Evolutionary conservation across 2,329 filamentous ascomycete species (phyloP).

Genomic region (Botrytis elliptica): DNA sequence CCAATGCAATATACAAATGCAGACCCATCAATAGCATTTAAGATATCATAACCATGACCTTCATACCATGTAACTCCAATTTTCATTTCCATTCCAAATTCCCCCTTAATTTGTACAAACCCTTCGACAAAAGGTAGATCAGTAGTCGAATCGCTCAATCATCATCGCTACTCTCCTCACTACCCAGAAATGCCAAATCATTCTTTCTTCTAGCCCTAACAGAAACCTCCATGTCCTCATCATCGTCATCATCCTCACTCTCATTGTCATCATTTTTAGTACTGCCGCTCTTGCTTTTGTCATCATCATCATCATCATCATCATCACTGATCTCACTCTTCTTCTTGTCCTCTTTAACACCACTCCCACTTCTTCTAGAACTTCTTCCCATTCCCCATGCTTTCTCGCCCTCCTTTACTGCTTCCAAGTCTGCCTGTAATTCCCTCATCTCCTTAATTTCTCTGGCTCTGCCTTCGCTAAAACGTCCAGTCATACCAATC

Average conservation of each 20-base stretch:
- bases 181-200: conserved; percentile 65
- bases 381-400: conserved; percentile 63
- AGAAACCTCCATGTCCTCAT: conserved; percentile 5
- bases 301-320: conserved; percentile 32
- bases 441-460: conserved; percentile 88
- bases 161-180: conserved; percentile 57
- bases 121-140: background rate
- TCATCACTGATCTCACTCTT: conserved; percentile 37
- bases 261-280: conserved; percentile 24
- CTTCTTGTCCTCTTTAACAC: conserved; percentile 29
- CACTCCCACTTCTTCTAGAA: conserved; percentile 39
- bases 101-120: background rate
- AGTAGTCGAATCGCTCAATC: background rate
- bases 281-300: conserved; percentile 18
- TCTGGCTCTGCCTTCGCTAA: conserved; percentile 77
- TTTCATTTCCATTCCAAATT: background rate
- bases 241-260: conserved; percentile 36
- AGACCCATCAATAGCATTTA: background rate
- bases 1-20: background rate
- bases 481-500: conserved; percentile 83
- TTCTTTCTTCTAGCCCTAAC: conserved; percentile 32
- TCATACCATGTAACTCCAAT: background rate
- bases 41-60: conserved; percentile 3
- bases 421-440: conserved; percentile 78
- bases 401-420: conserved; percentile 76